A percentile compares a stretch with the other conserved stretches of the same genome.
phyloP scores from a whole-genome alignment of 805 yeast species.

The Hanseniaspora hatyaiensis region DNA sequence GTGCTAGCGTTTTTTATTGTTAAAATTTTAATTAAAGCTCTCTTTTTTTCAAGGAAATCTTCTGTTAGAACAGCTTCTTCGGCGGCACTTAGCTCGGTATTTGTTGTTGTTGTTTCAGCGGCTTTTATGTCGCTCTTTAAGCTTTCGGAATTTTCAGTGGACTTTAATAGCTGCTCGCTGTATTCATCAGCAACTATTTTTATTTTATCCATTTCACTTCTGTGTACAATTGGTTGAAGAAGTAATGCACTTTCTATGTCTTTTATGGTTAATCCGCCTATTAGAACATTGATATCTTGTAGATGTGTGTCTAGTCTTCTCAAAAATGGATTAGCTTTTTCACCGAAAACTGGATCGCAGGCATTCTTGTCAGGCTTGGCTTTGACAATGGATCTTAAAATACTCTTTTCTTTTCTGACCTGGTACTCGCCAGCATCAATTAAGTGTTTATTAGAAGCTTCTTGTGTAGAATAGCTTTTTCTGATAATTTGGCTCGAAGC shows the following conservation, averaged over 20 bases:
- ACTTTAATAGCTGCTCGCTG: not conserved
- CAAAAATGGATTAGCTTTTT: conserved; percentile 52
- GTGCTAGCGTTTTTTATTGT: conserved; percentile 59
- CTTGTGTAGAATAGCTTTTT: not conserved
- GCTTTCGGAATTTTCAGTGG: not conserved
- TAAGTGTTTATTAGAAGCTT: not conserved
- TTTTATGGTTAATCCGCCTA: conserved; percentile 44
- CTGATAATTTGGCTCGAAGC: not conserved
- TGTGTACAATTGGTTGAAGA: conserved; percentile 33
- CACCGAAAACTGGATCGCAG: conserved; percentile 85
- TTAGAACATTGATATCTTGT: conserved; percentile 52
- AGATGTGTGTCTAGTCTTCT: conserved; percentile 54
- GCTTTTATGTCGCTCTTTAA: not conserved
- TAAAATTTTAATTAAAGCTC: conserved; percentile 58
- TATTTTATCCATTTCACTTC: conserved; percentile 30
- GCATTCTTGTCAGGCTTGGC: conserved; percentile 19
- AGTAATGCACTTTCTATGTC: conserved; percentile 67
- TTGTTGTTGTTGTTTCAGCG: not conserved
- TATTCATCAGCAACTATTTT: conserved; percentile 5
- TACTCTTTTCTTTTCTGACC: conserved; percentile 10
- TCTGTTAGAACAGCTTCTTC: not conserved
- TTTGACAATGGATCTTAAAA: conserved; percentile 8
- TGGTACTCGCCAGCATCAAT: not conserved
- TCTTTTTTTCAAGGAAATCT: conserved; percentile 48
- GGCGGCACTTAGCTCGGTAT: not conserved